Conservation (phyloP, 2,329 filamentous ascomycete species). For the Harringtonia aguacate region DNA sequence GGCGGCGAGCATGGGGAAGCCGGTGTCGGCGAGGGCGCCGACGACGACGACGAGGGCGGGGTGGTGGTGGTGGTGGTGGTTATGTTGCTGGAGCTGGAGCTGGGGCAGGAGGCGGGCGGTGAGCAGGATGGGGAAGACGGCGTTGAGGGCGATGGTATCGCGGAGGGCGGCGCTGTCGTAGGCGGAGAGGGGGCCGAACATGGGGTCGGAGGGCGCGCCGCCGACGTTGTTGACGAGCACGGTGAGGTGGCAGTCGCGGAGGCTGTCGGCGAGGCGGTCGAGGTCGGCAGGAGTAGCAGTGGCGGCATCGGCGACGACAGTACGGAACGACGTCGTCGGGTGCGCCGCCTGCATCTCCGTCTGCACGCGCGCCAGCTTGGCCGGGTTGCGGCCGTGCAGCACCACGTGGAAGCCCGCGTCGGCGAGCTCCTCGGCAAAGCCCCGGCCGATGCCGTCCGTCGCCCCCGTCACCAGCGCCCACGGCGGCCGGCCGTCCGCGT, state of each 20-base stretch:
- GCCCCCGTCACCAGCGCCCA: constrained; percentile 43
- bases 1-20: constrained; percentile 31
- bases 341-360: constrained; percentile 25
- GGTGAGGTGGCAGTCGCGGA: constrained; percentile 31
- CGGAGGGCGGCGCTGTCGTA: constrained; percentile 25
- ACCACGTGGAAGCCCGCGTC: constrained; percentile 42
- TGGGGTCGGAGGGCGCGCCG: constrained; percentile 16
- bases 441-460: constrained; percentile 43
- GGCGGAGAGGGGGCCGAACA: constrained; percentile 24
- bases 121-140: constrained; percentile 37
- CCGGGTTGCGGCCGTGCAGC: constrained; percentile 41
- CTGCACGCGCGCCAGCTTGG: constrained; percentile 34
- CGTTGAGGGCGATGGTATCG: constrained; percentile 34
- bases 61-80: no score
- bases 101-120: constrained; percentile 32
- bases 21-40: constrained; percentile 31
- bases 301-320: constrained; percentile 33
- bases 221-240: constrained; percentile 49
- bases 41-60: constrained; percentile 40
- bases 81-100: no score
- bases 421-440: constrained; percentile 39
- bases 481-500: constrained; percentile 2
- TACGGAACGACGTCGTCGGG: constrained; percentile 26
- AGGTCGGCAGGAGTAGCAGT: constrained; percentile 3
- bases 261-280: constrained; percentile 11